Base-by-base conservation (phyloP, 805 yeast genomes). In the Metschnikowia kunwiensis region DNA sequence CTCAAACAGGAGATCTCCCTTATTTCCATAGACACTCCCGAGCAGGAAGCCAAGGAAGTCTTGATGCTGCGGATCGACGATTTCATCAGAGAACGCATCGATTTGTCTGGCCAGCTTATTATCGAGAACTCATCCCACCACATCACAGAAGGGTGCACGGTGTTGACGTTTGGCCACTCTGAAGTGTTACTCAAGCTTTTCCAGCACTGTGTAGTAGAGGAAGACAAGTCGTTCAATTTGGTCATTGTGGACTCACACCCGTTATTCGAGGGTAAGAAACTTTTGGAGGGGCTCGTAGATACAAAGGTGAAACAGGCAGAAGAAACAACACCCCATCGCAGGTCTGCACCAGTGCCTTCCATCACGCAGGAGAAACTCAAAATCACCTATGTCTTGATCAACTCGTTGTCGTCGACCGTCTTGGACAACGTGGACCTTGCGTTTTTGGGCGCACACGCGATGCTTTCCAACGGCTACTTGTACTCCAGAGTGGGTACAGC, bases 401-500 rank as follows among this genome's bases (percentile, higher is more conserved):
- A 80, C 36, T 82, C 95, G 13, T 68, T 93, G 32, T 77, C 89
- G 3, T 60, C 70, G 4, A 79, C 93, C 17, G 80, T 87, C 7
- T 72, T 93, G 51, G 84, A 82, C 49, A 88, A 86, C 58, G 91
- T 93, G 22, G 93, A 93, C 50, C 82, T 84, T 47, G 95, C 93
- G 5, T 83, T 93, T 59, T 68, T 93, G 23, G 98, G 98, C 11
- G 97, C 97, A 0, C 97, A 93, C 57, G 94, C 97, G 21, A 88
- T 93, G 86, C 72, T 93, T 39, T 87, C 97, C 7, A 93, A 93
- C 56, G 98, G 98, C 1, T 77, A 88, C 57, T 71, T 93, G 38
- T 88, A 86, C 56, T 85, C 97, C 1, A 77, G 98, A 44, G 97
- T 87, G 12, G 98, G 98, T 15, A 82, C 97, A 6, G 96, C 97